phyloP scores from a whole-genome alignment of 2,329 filamentous ascomycete species.

The Ceratocystis variospora region DNA sequence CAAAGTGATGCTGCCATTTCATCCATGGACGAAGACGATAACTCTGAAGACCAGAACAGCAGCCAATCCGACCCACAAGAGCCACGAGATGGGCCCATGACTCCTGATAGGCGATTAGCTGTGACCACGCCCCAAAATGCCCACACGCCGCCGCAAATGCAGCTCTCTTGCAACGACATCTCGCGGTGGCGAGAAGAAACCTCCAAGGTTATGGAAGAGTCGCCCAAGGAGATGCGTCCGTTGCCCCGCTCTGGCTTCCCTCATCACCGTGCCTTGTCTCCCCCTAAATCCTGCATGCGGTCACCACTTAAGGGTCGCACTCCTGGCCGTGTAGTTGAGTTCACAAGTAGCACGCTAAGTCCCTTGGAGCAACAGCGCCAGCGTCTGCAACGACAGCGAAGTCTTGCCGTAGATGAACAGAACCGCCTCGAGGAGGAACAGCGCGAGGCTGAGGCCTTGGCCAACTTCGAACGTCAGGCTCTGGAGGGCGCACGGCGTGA shows the following conservation, averaged over 20 bases:
- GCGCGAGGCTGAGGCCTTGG: slow-evolving; percentile 12
- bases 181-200: slow-evolving; percentile 31
- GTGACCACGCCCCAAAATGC: slow-evolving; percentile 8
- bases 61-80: not conserved
- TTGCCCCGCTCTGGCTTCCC: slow-evolving; percentile 30
- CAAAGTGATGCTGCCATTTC: slow-evolving; percentile 17
- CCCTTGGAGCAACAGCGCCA: slow-evolving; percentile 30
- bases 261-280: slow-evolving; percentile 39
- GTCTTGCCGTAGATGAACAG: slow-evolving; percentile 2
- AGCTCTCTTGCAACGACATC: slow-evolving; percentile 32
- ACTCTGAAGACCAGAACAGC: not conserved
- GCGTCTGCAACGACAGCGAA: slow-evolving; percentile 12
- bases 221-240: slow-evolving; percentile 20
- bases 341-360: slow-evolving; percentile 38
- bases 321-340: slow-evolving; percentile 45
- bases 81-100: not conserved
- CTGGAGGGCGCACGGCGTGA: slow-evolving; percentile 20
- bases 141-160: slow-evolving; percentile 30
- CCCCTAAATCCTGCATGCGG: slow-evolving; percentile 42
- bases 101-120: not conserved
- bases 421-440: not conserved
- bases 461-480: slow-evolving; percentile 13
- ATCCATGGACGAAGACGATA: slow-evolving; percentile 10
- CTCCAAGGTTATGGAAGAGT: slow-evolving; percentile 21
- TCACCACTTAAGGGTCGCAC: slow-evolving; percentile 45